A percentile compares a stretch with the other conserved stretches of the same genome.
These are phyloP conservation scores for Boletus tylopilopsis DNA, from an alignment of 768 basidiomycete species.

Conservation along the genomic window DNA sequence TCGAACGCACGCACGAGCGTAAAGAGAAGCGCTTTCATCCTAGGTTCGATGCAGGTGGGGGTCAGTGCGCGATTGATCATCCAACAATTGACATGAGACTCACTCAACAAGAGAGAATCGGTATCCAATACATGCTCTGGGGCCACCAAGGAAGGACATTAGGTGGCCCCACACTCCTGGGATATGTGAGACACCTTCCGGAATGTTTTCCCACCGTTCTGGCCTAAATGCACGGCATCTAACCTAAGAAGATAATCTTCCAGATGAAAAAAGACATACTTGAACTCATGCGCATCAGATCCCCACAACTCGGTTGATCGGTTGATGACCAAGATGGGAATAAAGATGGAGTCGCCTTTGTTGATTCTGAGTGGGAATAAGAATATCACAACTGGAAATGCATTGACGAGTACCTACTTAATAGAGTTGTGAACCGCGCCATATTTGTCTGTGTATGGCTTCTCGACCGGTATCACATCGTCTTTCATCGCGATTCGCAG, in stretches of 20 bases:
- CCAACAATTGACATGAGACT: slow-evolving; percentile 17
- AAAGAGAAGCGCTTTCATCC: slow-evolving; percentile 8
- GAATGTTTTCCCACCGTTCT: slow-evolving; percentile 56
- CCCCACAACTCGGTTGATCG: slow-evolving; percentile 56
- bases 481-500: slow-evolving; percentile 47
- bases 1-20: slow-evolving; percentile 10
- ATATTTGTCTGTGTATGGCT: slow-evolving; percentile 41
- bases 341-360: slow-evolving; percentile 44
- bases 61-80: not conserved
- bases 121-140: slow-evolving; percentile 65
- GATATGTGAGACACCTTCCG: slow-evolving; percentile 40
- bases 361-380: slow-evolving; percentile 27
- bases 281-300: slow-evolving; percentile 56
- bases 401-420: slow-evolving; percentile 22
- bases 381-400: no score
- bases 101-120: slow-evolving; percentile 61
- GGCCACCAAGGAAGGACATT: slow-evolving; percentile 61
- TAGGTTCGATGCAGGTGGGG: not conserved
- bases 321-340: slow-evolving; percentile 56
- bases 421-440: slow-evolving; percentile 40
- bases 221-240: no score
- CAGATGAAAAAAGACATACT: slow-evolving; percentile 31
- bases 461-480: slow-evolving; percentile 47
- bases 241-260: not conserved
- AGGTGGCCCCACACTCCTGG: slow-evolving; percentile 62